Base-by-base conservation (phyloP, 495 filamentous ascomycete genomes). In the Daldinia childiae region DNA sequence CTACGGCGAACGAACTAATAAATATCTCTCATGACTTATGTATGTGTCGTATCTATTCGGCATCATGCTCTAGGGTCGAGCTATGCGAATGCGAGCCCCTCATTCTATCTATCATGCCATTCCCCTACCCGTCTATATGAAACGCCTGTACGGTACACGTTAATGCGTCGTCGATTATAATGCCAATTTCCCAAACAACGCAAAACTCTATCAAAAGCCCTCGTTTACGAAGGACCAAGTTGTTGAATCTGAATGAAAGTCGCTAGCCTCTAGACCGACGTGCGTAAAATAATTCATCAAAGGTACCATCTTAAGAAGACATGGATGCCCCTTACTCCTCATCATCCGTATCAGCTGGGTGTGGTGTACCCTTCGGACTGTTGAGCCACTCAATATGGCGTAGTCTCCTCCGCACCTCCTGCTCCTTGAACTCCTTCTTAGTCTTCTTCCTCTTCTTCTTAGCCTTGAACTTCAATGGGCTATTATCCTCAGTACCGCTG, bases 381-480 rank as follows among this genome's bases (percentile, higher is more conserved):
- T 91, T 94, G 66, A 91, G 82, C 94, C 96, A 99, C 80, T 98
- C 95, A 69, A 99, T 94, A 80, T 98, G 93, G 78, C 95, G 91
- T 81, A 99, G 83, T 77, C 95, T 85, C 64, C 95, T 87, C 68
- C 95, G 86, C 29, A 90, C 90, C 79, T 99, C 96, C 3, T 91
- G 85, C 72, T 99, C 95, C 87, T 99, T 99, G 75, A 93, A 68
- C 82, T 99, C 94, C 79, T 91, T 92, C 82, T 95, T 91, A 56
- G 95, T 99, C 88, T 97, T 85, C 92, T 99, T 99, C 90, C 95
- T 97, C 91, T 97, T 98, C 86, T 94, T 93, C 75, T 82, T 84
- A 3, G 93, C 87, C 78, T 90, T 90, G 89, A 99, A 99, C 80
- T 95, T 93, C 83, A 99, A 87, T 15, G 93, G 88, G 68, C 76